phyloP scores from a whole-genome alignment of 305 asterid genomes.

The Striga hermonthica region DNA sequence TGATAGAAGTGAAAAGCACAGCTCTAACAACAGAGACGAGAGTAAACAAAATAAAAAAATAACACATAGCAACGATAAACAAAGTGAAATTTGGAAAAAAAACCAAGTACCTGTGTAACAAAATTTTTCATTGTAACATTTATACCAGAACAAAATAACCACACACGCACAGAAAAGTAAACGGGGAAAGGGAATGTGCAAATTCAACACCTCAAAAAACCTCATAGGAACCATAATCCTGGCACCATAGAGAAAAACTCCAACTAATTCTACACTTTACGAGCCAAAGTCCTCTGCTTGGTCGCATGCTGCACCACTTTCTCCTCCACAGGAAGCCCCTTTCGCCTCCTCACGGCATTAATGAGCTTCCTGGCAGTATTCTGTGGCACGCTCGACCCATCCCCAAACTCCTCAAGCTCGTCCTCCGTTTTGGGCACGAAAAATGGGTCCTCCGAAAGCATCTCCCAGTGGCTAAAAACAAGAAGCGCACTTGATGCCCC shows the following conservation, averaged over 20 bases:
- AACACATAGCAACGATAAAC: too few relatives aligned
- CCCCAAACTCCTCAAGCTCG: constrained; percentile 89
- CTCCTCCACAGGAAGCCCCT: constrained; percentile 90
- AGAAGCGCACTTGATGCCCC: constrained; percentile 93
- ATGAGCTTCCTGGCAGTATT: constrained; percentile 87
- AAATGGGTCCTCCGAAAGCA: constrained; percentile 81
- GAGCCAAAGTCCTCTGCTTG: constrained; percentile 89
- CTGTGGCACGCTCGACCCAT: constrained; percentile 65
- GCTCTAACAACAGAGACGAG: too few relatives aligned
- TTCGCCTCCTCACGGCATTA: constrained; percentile 78
- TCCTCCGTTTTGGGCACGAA: constrained; percentile 91
- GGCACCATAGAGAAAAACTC: constrained; percentile 4
- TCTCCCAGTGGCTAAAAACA: constrained; percentile 92
- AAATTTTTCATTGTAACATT: too few relatives aligned
- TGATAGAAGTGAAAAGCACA: too few relatives aligned
- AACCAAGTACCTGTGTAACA: too few relatives aligned
- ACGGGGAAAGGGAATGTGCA: neutral
- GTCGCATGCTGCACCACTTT: constrained; percentile 92
- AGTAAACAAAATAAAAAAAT: too few relatives aligned
- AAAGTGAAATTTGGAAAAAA: too few relatives aligned
- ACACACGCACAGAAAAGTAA: neutral
- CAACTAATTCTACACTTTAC: constrained; percentile 62
- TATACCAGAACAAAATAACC: neutral
- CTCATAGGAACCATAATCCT: neutral
- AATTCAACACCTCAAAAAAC: constrained; percentile 14